Evolutionary conservation across 306 rosid genomes (phyloP).

Genomic region (Castanospermum australe): DNA sequence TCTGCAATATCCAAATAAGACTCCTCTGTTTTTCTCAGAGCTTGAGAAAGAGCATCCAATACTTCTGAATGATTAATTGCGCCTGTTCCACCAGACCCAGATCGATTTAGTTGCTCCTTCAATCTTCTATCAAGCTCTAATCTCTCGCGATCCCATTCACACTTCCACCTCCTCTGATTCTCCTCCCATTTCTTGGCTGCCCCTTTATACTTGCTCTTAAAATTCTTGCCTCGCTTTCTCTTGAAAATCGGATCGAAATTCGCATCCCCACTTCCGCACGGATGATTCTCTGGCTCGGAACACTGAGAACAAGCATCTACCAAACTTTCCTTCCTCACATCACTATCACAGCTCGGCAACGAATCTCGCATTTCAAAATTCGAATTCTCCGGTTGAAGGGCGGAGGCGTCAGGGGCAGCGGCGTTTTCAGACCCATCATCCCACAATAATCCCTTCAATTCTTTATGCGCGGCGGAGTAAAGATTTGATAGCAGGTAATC

Average conservation of each 20-base stretch:
- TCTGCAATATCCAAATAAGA: conserved; percentile 81
- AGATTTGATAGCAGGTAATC: conserved; percentile 79
- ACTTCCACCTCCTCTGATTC: conserved; percentile 88
- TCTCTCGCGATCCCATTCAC: conserved; percentile 91
- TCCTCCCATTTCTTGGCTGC: conserved; percentile 79
- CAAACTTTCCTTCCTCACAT: conserved; percentile 31
- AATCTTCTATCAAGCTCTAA: conserved; percentile 81
- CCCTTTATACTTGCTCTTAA: conserved; percentile 49
- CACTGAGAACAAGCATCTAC: conserved; percentile 59
- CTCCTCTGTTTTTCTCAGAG: conserved; percentile 87
- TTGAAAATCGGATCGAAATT: conserved; percentile 34
- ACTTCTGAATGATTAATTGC: conserved; percentile 68
- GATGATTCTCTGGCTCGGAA: conserved; percentile 58
- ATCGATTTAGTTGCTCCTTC: conserved; percentile 68
- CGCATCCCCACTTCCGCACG: conserved; percentile 53
- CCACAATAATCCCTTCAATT: conserved; percentile 90
- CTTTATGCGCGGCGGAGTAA: conserved; percentile 71
- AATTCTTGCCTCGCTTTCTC: conserved; percentile 38
- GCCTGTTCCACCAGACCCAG: conserved; percentile 31
- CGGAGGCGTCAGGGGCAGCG: conserved; percentile 34
- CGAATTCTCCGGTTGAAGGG: conserved; percentile 33
- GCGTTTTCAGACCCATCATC: conserved; percentile 50
- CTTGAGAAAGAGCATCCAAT: conserved; percentile 78
- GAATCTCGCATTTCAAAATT: conserved; percentile 35
- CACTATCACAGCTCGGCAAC: conserved; percentile 18